A percentile compares a stretch with the other conserved stretches of the same genome.
phyloP scores from a whole-genome alignment of 2,329 filamentous ascomycete species.

The Penicillium sp. region DNA sequence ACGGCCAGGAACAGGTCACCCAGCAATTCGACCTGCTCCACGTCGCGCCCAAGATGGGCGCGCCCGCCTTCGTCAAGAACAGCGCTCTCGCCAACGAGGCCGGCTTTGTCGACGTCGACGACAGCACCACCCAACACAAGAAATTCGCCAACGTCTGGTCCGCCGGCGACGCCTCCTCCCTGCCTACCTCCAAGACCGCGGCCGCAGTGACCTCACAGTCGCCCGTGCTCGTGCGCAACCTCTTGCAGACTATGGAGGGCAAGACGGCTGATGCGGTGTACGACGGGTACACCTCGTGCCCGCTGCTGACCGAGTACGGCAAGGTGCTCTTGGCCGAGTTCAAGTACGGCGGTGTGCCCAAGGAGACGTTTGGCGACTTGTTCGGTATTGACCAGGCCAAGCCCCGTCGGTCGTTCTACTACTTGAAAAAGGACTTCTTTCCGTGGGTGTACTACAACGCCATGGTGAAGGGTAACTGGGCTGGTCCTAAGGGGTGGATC shows the following conservation, averaged over 20 bases:
- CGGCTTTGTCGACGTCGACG: conserved; percentile 61
- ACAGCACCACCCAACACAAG: conserved; percentile 55
- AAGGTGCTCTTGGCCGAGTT: conserved; percentile 67
- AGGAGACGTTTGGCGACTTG: conserved; percentile 60
- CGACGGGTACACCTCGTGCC: conserved; percentile 60
- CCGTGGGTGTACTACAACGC: conserved; percentile 65
- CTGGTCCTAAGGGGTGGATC: conserved; percentile 58
- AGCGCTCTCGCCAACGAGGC: conserved; percentile 57
- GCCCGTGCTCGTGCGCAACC: conserved; percentile 54
- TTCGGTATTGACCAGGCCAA: conserved; percentile 60
- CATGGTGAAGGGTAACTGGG: conserved; percentile 65
- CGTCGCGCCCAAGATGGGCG: conserved; percentile 61
- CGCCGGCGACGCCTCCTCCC: conserved; percentile 59
- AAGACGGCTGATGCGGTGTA: conserved; percentile 49
- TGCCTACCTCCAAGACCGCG: conserved; percentile 60
- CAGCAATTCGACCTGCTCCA: conserved; percentile 58
- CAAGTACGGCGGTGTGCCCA: conserved; percentile 63
- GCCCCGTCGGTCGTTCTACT: conserved; percentile 60
- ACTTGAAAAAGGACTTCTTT: conserved; percentile 68
- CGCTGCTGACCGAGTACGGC: conserved; percentile 58
- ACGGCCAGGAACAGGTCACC: conserved; percentile 48
- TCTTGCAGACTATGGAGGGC: conserved; percentile 50
- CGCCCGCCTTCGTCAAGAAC: conserved; percentile 57
- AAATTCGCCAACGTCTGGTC: conserved; percentile 62
- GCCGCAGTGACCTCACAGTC: conserved; percentile 57